Evolutionary conservation across 441 rosid species (phyloP), one percentile per base, ranked within the genome.

Genomic region (Erodium moschatum): DNA sequence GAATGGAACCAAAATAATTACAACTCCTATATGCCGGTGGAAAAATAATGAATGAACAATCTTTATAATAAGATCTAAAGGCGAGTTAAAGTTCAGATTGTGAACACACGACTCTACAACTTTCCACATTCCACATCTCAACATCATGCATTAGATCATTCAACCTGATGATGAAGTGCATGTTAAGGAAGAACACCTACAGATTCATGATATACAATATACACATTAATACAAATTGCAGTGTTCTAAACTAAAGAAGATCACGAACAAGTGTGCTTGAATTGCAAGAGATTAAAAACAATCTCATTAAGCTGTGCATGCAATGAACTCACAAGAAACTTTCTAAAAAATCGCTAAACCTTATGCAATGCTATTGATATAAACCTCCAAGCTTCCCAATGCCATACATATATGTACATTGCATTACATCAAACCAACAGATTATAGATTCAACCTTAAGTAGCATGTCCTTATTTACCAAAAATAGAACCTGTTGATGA

Each of bases 1-100:
- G 74, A 19, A 72, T 21, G 60, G 56, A 71, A 66, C 15, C 65
- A 66, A 40, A 33, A 24, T 46, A 50, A 19, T 20, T 24, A 67
- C 20, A 65, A 18, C 18, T 76, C 48, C 24, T 21, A 10, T 21
- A 60, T 4, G 31, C n/a, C 8, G 64, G 20, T 20, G 33, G 33
- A 60, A 60, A 60, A 21, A 60, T 20, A 60, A n/a, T 31, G 42
- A 12, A 63, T 5, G 19, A 63, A 63, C 16, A 7, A 63, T 31
- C 66, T 27, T 38, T 0, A n/a, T 29, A 42, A 27, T 24, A 24
- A 24, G 27, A 24, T 24, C 27, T 24, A 24, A 0, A 21, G 18
- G 24, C 18, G 27, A 19, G 24, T 56, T 19, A 56, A 1, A 19
- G 62, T 56, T 56, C 62, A 16, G 12, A 56, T 56, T 56, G 19